Base-by-base conservation (phyloP, 2,329 filamentous ascomycete genomes). In the Zymoseptoria tritici region DNA sequence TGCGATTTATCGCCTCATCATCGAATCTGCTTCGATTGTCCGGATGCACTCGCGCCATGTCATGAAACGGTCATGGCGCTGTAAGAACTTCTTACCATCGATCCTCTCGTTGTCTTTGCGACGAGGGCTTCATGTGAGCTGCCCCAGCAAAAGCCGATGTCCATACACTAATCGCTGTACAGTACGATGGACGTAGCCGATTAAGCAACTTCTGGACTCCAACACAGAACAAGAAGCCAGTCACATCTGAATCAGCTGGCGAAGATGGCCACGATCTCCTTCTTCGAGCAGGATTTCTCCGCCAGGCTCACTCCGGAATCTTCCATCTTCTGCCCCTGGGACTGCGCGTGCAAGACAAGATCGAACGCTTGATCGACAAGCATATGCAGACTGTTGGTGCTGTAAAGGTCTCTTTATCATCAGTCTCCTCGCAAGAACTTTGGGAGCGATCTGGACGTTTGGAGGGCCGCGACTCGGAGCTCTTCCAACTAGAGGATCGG, bases 311-410 rank as follows among this genome's bases (percentile, higher is more conserved):
- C 71, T 85, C 92, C 7, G 94, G 94, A 26, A 85, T 97, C 42
- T 99, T 97, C 68, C 94, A 99, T 70, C 81, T 96, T 71, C 81
- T 99, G 1, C 94, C 94, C 0, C 77, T 99, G 0, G 94, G 94
- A 0, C 80, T 91, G 29, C 84, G 91, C 26, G 90, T 97, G 0
- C 91, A 96, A 69, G 84, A 91, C 56, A 99, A 97, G 74, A 79
- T 97, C 29, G 91, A 97, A 71, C 77, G 77, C 9, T 77, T 97
- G 9, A 88, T 99, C 66, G 92, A 97, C 71, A 90, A 88, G 71
- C 86, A 97, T 72, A 99, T 99, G 94, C 79, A 80, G 56, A 82
- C 81, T 36, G 58, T 72, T 83, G 89, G 87, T 16, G 91, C 91
- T 19, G 93, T 90, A 0, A 91, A 90, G 66, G 77, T 94, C 16